These are phyloP conservation scores for Aspergillus sparsus DNA, from an alignment of 495 filamentous ascomycete genomes.

Conservation along the genomic window DNA sequence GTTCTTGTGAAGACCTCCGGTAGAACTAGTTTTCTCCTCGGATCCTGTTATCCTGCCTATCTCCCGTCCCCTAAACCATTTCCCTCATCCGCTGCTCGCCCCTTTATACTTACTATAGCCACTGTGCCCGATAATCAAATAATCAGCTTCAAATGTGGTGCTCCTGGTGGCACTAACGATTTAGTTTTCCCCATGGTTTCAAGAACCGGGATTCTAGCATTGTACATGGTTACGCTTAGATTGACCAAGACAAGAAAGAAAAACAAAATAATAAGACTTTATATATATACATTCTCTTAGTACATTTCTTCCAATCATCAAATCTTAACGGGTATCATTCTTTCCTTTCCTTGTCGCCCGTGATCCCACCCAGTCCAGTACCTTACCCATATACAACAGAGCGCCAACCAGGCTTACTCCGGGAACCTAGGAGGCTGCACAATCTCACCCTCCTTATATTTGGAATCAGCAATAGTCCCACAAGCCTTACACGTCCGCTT, in stretches of 20 bases:
- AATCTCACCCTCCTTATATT: conserved; percentile 42
- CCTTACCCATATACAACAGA: neutral
- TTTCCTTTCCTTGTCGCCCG: conserved; percentile 7
- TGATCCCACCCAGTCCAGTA: conserved; percentile 8
- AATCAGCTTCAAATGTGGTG: neutral
- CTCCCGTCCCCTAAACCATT: conserved; percentile 3
- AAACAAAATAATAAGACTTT: too few relatives aligned
- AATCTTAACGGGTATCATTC: neutral
- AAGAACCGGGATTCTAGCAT: too few relatives aligned
- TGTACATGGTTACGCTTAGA: too few relatives aligned
- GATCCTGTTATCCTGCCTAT: conserved; percentile 9
- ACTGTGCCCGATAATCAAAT: conserved; percentile 17
- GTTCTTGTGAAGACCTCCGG: conserved; percentile 11
- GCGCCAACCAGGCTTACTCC: conserved; percentile 25
- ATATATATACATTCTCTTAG: too few relatives aligned
- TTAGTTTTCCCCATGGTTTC: too few relatives aligned
- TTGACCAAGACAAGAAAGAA: too few relatives aligned
- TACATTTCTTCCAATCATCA: too few relatives aligned
- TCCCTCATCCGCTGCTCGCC: conserved; percentile 5
- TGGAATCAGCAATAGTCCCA: conserved; percentile 66
- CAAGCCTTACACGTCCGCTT: conserved; percentile 78
- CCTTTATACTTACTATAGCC: conserved; percentile 15
- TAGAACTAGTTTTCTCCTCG: conserved; percentile 11
- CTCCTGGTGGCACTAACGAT: neutral
- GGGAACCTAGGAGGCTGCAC: conserved; percentile 44